Conservation (phyloP, 2,329 filamentous ascomycete species). For the Ophiostoma tasmaniense region DNA sequence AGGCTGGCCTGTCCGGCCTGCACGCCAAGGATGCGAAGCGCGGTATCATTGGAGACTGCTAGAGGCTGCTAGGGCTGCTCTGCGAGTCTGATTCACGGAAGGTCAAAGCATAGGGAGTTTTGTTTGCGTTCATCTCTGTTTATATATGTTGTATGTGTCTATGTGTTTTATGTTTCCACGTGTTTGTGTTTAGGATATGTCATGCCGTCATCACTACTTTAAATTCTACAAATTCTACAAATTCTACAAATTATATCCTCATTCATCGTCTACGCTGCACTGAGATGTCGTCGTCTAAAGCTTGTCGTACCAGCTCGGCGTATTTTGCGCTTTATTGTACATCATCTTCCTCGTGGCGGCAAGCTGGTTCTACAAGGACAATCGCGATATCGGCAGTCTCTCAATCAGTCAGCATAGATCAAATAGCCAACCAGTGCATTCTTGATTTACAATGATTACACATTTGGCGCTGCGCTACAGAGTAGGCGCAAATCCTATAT, state of each 20-base stretch:
- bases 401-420: background rate
- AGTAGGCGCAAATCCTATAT: background rate
- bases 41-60: slow-evolving; percentile 31
- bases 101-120: background rate
- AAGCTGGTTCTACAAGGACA: too few species aligned
- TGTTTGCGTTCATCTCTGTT: background rate
- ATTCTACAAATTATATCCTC: background rate
- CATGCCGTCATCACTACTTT: background rate
- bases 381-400: too few species aligned
- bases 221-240: too few species aligned
- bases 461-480: background rate
- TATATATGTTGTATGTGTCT: background rate
- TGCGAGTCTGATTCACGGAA: background rate
- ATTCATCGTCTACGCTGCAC: too few species aligned
- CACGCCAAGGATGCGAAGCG: slow-evolving; percentile 54
- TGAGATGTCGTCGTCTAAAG: too few species aligned
- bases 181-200: background rate
- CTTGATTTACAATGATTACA: background rate
- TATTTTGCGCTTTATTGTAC: too few species aligned
- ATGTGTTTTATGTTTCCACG: background rate
- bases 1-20: slow-evolving; percentile 42
- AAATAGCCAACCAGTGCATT: background rate
- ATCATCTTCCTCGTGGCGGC: too few species aligned
- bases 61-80: background rate
- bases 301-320: too few species aligned